A percentile compares a stretch with the other conserved stretches of the same genome.
These are phyloP conservation scores for Albatrellus sp. DNA, from an alignment of 1,284 basidiomycete species.

Conservation along the genomic window DNA sequence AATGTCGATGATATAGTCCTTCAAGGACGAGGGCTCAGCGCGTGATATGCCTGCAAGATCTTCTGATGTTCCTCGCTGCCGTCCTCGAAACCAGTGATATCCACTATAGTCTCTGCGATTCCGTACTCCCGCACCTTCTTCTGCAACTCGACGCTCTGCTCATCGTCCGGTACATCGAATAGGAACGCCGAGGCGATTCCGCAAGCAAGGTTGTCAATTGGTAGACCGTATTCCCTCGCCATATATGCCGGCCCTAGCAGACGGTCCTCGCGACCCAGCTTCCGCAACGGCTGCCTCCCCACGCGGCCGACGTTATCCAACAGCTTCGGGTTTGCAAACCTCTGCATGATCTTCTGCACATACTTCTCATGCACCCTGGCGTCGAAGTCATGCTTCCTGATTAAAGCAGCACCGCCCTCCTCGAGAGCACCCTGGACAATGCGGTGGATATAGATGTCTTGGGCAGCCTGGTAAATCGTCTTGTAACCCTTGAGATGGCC, in stretches of 20 bases:
- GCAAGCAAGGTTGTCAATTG: conserved; percentile 19
- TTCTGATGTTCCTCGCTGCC: conserved; percentile 14
- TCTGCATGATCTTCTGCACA: conserved; percentile 20
- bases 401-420: conserved; percentile 18
- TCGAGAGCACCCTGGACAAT: conserved; percentile 15
- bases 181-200: conserved; percentile 25
- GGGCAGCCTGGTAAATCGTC: conserved; percentile 21
- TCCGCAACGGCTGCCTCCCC: conserved; percentile 25
- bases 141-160: conserved; percentile 20
- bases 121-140: conserved; percentile 16
- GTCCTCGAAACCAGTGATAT: conserved; percentile 17
- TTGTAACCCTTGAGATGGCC: conserved; percentile 19
- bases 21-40: conserved; percentile 5
- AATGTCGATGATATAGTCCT: too few species aligned
- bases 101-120: conserved; percentile 15
- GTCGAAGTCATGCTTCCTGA: conserved; percentile 16
- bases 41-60: conserved; percentile 15
- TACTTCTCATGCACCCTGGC: conserved; percentile 20
- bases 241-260: conserved; percentile 24
- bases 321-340: conserved; percentile 24
- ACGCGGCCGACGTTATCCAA: conserved; percentile 25
- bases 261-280: conserved; percentile 22
- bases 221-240: conserved; percentile 21
- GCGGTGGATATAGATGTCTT: conserved; percentile 12
- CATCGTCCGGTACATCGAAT: conserved; percentile 21